A percentile compares a stretch with the other conserved stretches of the same genome.
These are phyloP conservation scores for Cupressus sempervirens DNA, from an alignment of 75 land plant species.

Conservation along the genomic window DNA sequence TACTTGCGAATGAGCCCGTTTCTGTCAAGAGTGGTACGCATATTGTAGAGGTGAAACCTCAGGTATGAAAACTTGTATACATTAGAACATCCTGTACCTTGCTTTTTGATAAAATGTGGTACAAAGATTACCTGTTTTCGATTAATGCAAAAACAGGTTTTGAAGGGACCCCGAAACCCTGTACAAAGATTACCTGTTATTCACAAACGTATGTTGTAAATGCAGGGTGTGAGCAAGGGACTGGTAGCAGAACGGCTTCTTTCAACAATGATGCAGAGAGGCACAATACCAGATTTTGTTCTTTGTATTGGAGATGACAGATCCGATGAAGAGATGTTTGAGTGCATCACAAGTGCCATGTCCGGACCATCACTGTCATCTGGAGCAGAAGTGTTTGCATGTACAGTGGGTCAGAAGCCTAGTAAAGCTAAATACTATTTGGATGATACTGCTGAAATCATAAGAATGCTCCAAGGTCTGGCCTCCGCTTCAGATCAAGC, in stretches of 20 bases:
- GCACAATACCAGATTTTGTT: slow-evolving; percentile 55
- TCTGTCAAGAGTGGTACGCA: slow-evolving; percentile 35
- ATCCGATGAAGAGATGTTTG: slow-evolving; percentile 90
- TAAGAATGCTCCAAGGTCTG: slow-evolving; percentile 65
- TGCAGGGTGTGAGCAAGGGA: slow-evolving; percentile 76
- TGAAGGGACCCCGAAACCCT: no score
- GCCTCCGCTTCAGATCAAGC: slow-evolving; percentile 47
- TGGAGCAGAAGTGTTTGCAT: slow-evolving; percentile 66
- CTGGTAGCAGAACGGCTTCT: slow-evolving; percentile 56
- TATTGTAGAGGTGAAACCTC: slow-evolving; percentile 34
- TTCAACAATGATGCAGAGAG: slow-evolving; percentile 31
- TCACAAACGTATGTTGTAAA: neutral
- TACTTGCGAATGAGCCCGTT: slow-evolving; percentile 38
- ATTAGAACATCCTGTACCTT: neutral
- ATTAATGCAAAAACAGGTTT: no score
- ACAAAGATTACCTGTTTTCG: neutral
- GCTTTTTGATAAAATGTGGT: neutral
- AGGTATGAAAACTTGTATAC: slow-evolving; percentile 12
- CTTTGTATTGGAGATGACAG: slow-evolving; percentile 75
- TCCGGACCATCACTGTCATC: slow-evolving; percentile 48
- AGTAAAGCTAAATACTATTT: slow-evolving; percentile 79
- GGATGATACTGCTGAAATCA: slow-evolving; percentile 59
- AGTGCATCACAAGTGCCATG: slow-evolving; percentile 43
- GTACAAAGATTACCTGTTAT: neutral
- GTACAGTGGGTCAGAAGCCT: slow-evolving; percentile 81